phyloP scores from a whole-genome alignment of 2,329 filamentous ascomycete species.

The Aspergillus neotritici region DNA sequence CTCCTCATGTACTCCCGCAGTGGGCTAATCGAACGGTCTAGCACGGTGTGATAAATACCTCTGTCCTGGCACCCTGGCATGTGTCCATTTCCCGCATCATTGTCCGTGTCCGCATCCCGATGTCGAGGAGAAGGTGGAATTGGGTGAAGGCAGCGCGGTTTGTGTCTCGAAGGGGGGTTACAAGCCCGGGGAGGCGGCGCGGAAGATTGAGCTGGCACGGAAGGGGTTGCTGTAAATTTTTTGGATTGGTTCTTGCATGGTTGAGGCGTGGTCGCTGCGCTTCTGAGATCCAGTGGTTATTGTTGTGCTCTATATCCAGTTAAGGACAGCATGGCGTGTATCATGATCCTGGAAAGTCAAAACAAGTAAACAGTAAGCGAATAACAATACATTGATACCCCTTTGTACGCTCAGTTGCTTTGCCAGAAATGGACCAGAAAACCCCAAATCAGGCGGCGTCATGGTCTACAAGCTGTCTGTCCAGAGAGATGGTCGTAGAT shows the following conservation, averaged over 20 bases:
- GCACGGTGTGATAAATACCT: constrained; percentile 91
- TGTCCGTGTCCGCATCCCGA: constrained; percentile 82
- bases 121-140: constrained; percentile 69
- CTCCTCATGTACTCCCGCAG: neutral
- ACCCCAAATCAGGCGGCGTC: too few relatives aligned
- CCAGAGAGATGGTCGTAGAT: too few relatives aligned
- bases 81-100: constrained; percentile 94
- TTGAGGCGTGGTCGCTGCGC: too few relatives aligned
- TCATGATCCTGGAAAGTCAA: too few relatives aligned
- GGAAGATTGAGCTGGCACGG: constrained; percentile 47
- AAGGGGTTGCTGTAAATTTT: constrained; percentile 43
- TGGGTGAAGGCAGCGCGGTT: constrained; percentile 45
- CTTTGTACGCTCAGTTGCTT: too few relatives aligned
- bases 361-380: too few relatives aligned
- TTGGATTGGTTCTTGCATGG: neutral
- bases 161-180: constrained; percentile 47
- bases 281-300: too few relatives aligned
- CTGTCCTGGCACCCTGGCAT: constrained; percentile 88
- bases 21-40: constrained; percentile 26
- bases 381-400: too few relatives aligned
- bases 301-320: too few relatives aligned
- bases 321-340: too few relatives aligned
- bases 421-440: too few relatives aligned
- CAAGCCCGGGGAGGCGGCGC: constrained; percentile 41
- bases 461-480: too few relatives aligned